phyloP scores from a whole-genome alignment of 768 basidiomycete species.

The Leccinum arenicola region DNA sequence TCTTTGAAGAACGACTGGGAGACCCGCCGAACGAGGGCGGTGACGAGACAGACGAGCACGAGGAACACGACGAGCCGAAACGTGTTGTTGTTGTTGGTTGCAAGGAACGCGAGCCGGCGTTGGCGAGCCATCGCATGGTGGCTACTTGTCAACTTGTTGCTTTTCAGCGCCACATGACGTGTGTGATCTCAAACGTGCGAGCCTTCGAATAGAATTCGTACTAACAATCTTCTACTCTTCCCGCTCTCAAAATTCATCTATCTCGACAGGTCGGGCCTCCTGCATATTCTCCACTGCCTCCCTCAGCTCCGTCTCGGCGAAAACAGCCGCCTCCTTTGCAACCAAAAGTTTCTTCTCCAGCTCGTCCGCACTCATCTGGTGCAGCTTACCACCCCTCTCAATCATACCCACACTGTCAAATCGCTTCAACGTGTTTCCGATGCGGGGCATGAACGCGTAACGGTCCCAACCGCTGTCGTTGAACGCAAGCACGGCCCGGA shows the following conservation, averaged over 20 bases:
- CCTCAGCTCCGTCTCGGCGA: slow-evolving; percentile 71
- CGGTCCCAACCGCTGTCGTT: slow-evolving; percentile 87
- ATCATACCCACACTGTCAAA: slow-evolving; percentile 67
- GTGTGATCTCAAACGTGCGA: not conserved
- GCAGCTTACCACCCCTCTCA: slow-evolving; percentile 39
- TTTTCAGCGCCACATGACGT: not conserved
- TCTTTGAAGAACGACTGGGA: not conserved
- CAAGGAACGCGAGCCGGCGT: not conserved
- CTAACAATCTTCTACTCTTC: not conserved
- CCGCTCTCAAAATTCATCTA: slow-evolving; percentile 32
- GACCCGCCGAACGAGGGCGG: slow-evolving; percentile 18
- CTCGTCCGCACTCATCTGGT: slow-evolving; percentile 65
- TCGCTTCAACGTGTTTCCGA: slow-evolving; percentile 61
- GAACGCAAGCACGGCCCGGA: slow-evolving; percentile 75
- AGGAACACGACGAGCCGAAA: slow-evolving; percentile 17
- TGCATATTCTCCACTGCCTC: slow-evolving; percentile 74
- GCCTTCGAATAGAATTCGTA: not conserved
- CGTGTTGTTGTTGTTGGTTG: slow-evolving; percentile 20
- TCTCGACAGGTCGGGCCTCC: slow-evolving; percentile 46
- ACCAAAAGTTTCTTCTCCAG: slow-evolving; percentile 70
- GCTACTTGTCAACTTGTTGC: not conserved
- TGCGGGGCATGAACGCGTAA: slow-evolving; percentile 62
- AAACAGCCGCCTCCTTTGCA: slow-evolving; percentile 68
- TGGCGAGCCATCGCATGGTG: slow-evolving; percentile 24
- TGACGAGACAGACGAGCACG: slow-evolving; percentile 23